A percentile compares a stretch with the other conserved stretches of the same genome.
phyloP scores from a whole-genome alignment of 179 eudicot species.

The Spinacia oleracea region DNA sequence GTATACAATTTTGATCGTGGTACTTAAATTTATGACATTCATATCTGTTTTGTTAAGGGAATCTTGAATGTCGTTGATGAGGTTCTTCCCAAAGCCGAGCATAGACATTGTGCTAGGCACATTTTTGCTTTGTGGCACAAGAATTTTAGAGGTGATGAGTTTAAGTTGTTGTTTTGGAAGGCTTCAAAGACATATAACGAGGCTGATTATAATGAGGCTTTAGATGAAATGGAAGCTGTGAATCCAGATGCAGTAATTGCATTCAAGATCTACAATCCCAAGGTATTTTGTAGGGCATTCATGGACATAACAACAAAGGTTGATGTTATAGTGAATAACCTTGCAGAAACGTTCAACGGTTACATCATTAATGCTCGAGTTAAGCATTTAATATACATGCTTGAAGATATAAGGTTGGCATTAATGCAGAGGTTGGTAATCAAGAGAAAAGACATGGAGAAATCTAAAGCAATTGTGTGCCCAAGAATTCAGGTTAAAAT shows the following conservation, averaged over 20 bases:
- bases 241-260: background rate
- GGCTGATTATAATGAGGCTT: background rate
- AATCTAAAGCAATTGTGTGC: background rate
- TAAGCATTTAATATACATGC: slow-evolving; percentile 5
- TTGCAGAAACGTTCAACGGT: slow-evolving; percentile 5
- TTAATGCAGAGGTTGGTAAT: background rate
- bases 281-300: background rate
- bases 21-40: no score
- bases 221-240: background rate
- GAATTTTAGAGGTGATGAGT: background rate
- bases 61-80: background rate
- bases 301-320: background rate
- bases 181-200: background rate
- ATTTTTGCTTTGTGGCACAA: background rate
- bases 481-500: background rate
- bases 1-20: no score
- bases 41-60: no score
- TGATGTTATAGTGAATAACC: slow-evolving; percentile 6
- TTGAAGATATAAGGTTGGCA: slow-evolving; percentile 1
- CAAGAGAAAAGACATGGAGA: background rate
- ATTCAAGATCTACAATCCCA: background rate
- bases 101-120: background rate
- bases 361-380: slow-evolving; percentile 9
- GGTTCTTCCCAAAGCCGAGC: background rate
- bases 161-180: background rate